Conservation (phyloP, 108 stramenopile genomes). For the Thalassiosira profunda region DNA sequence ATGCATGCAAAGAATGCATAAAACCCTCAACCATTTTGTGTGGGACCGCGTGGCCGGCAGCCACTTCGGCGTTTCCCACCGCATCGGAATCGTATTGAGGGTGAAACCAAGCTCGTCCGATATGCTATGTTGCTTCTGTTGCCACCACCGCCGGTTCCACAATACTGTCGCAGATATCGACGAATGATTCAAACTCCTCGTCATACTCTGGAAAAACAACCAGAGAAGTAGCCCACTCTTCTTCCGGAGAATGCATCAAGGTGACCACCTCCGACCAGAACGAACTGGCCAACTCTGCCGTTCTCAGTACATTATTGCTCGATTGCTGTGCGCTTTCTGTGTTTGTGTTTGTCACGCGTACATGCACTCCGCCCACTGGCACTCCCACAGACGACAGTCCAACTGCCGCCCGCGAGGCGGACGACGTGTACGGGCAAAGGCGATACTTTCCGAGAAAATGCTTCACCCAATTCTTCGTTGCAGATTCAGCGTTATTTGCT, state of each 20-base stretch:
- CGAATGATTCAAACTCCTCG: constrained; percentile 46
- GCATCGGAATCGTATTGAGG: constrained; percentile 42
- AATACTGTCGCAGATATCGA: constrained; percentile 48
- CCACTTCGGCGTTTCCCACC: constrained; percentile 44
- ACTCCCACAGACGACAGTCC: constrained; percentile 49
- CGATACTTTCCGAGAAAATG: constrained; percentile 45
- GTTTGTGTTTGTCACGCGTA: constrained; percentile 10
- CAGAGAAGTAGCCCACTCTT: constrained; percentile 51
- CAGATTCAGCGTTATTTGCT: background rate
- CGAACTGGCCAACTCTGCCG: constrained; percentile 24
- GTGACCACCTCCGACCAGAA: constrained; percentile 52
- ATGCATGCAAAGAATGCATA: constrained; percentile 17
- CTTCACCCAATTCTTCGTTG: constrained; percentile 53
- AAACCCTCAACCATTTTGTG: constrained; percentile 57
- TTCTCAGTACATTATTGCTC: background rate
- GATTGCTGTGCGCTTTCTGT: background rate
- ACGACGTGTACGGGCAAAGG: constrained; percentile 63
- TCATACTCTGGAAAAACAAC: constrained; percentile 52
- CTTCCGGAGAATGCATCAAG: constrained; percentile 41
- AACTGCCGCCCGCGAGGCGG: constrained; percentile 50
- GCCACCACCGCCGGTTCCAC: constrained; percentile 45
- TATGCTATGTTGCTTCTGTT: constrained; percentile 32
- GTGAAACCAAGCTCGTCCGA: constrained; percentile 67
- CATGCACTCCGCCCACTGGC: constrained; percentile 24
- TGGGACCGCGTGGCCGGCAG: constrained; percentile 61